Percentiles rank a stretch among this genome's conserved stretches.
Conservation (phyloP, 2,329 filamentous ascomycete genomes). For the Colletotrichum filicis region DNA sequence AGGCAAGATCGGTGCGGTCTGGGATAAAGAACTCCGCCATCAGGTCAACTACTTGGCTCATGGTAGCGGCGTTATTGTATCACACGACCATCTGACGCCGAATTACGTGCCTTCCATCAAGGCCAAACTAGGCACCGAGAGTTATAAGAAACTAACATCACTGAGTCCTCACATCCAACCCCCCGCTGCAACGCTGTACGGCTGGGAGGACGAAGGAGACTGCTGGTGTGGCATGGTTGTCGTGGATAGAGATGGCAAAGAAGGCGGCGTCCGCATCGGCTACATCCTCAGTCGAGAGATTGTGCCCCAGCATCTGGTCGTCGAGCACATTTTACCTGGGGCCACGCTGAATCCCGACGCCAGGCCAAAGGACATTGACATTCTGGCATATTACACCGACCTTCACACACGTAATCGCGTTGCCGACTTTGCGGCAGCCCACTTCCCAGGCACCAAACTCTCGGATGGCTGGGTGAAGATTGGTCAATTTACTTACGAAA, state of each 20-base stretch:
- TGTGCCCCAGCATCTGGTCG: slow-evolving; percentile 74
- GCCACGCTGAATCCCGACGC: slow-evolving; percentile 71
- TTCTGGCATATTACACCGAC: slow-evolving; percentile 72
- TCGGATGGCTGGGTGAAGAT: slow-evolving; percentile 64
- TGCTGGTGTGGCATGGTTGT: slow-evolving; percentile 81
- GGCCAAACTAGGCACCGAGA: slow-evolving; percentile 34
- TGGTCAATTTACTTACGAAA: slow-evolving; percentile 65
- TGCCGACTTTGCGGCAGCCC: slow-evolving; percentile 53
- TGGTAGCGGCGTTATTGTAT: slow-evolving; percentile 73
- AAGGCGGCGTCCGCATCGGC: slow-evolving; percentile 71
- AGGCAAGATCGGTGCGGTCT: slow-evolving; percentile 57
- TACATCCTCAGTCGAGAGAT: slow-evolving; percentile 69
- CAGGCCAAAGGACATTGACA: slow-evolving; percentile 75
- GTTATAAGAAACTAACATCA: not conserved
- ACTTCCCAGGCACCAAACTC: slow-evolving; percentile 47
- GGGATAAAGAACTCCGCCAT: slow-evolving; percentile 56
- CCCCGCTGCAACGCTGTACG: slow-evolving; percentile 62
- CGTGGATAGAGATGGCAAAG: slow-evolving; percentile 50
- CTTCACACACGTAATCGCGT: slow-evolving; percentile 51
- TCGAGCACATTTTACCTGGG: slow-evolving; percentile 76
- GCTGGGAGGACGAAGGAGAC: slow-evolving; percentile 84
- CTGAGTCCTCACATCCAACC: not conserved
- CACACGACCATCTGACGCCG: slow-evolving; percentile 69
- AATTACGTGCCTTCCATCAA: slow-evolving; percentile 56
- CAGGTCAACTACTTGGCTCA: slow-evolving; percentile 80